Evolutionary conservation across 768 basidiomycete genomes (phyloP), one percentile per base, ranked within the genome.

Genomic region (Tylopilus rubrobrunneus): DNA sequence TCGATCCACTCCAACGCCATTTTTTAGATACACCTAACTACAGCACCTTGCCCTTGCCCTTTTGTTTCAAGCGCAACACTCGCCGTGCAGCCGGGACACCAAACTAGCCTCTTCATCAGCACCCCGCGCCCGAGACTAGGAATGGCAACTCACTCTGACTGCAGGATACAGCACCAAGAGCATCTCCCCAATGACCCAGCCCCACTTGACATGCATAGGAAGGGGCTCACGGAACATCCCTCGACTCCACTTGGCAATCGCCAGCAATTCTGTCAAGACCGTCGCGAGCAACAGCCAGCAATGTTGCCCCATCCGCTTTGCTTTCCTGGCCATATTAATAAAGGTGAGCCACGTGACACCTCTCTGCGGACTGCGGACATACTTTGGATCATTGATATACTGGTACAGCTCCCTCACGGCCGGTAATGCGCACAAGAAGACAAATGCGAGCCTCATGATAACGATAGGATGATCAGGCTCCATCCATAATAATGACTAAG

Each of bases 271-370:
- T 14, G 92, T 92, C 53, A 83, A 62, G 56, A 92, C 84, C n/a
- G 91, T 93, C 31, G 91, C 90, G 47, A 92, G 80, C 55, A 93
- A 74, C 40, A 93, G 74, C 91, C 91, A 92, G 33, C 86, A 84
- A 64, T 93, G 91, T 60, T 91, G 88, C 2, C 92, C 91, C 91
- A 93, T 92, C 52, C 91, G 80, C 57, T 85, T 84, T n/a, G 88
- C 85, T 60, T 77, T 84, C 62, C 91, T 92, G 62, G 19, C 19
- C 19, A 19, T 19, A 19, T 51, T n/a, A 51, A 9, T 21, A 10
- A 6, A n/a, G 11, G n/a, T 54, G 5, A 55, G 49, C 28, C 52
- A 56, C 45, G 48, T 39, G 53, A 46, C 29, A 5, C 7, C 3
- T 7, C 46, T 15, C 31, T 31, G 4, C 10, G 15, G 25, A 43